Conservation (phyloP, 495 filamentous ascomycete genomes). For the Staphylotrichum longicolle region DNA sequence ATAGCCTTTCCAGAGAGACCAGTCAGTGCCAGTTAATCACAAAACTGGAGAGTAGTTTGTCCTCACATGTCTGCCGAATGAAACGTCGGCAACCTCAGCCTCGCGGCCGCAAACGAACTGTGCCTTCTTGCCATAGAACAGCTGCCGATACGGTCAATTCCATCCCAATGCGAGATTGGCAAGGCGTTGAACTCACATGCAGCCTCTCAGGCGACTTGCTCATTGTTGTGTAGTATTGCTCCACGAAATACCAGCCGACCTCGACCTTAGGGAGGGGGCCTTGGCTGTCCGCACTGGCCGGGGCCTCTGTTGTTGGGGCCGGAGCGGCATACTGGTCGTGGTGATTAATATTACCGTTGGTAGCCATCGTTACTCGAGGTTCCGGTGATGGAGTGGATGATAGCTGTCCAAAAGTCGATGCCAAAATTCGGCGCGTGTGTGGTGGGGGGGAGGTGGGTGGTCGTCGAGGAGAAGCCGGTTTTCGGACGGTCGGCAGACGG, state of each 20-base stretch:
- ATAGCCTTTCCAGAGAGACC: slow-evolving; percentile 61
- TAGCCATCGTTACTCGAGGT: slow-evolving; percentile 45
- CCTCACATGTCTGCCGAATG: slow-evolving; percentile 80
- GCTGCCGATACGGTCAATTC: slow-evolving; percentile 31
- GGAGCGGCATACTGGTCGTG: slow-evolving; percentile 38
- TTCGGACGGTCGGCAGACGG: background rate
- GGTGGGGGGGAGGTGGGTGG: background rate
- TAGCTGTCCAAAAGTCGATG: slow-evolving; percentile 19
- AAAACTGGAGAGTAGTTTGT: background rate
- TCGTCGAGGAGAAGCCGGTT: slow-evolving; percentile 6
- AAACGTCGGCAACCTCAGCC: slow-evolving; percentile 78
- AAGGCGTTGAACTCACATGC: slow-evolving; percentile 58
- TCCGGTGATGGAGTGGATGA: slow-evolving; percentile 10
- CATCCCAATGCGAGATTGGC: background rate
- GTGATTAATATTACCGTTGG: slow-evolving; percentile 46
- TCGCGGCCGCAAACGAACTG: slow-evolving; percentile 84
- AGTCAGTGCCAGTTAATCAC: slow-evolving; percentile 19
- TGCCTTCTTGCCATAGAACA: slow-evolving; percentile 80
- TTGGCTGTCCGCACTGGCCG: slow-evolving; percentile 22
- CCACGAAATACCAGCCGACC: slow-evolving; percentile 98
- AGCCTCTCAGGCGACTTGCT: slow-evolving; percentile 92
- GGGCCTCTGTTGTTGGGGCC: slow-evolving; percentile 24
- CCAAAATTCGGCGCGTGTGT: slow-evolving; percentile 23
- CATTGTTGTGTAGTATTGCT: slow-evolving; percentile 97
- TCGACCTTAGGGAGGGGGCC: slow-evolving; percentile 67